Evolutionary conservation across 2,329 filamentous ascomycete species (phyloP).

Genomic region (Trichoderma sp.): DNA sequence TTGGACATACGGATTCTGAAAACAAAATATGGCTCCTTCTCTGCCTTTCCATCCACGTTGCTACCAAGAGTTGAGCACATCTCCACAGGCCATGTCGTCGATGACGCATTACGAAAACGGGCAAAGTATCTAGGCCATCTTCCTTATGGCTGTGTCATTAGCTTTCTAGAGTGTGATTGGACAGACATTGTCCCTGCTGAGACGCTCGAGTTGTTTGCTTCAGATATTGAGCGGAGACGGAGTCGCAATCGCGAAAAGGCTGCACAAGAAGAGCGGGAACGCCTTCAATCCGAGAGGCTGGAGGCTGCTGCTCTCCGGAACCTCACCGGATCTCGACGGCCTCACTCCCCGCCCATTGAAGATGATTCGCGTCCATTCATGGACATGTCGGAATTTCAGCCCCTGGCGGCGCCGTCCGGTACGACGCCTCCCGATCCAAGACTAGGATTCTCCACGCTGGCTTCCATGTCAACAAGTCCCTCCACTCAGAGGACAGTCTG

Average conservation of each 20-base stretch:
- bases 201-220: slow-evolving; percentile 70
- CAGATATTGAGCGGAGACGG: slow-evolving; percentile 71
- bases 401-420: slow-evolving; percentile 50
- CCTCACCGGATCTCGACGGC: slow-evolving; percentile 39
- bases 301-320: slow-evolving; percentile 68
- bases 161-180: slow-evolving; percentile 92
- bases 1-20: slow-evolving; percentile 91
- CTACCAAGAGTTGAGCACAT: slow-evolving; percentile 85
- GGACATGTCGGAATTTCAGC: slow-evolving; percentile 62
- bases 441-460: slow-evolving; percentile 64
- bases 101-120: slow-evolving; percentile 77
- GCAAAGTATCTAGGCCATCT: slow-evolving; percentile 85
- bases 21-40: slow-evolving; percentile 80
- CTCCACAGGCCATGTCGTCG: slow-evolving; percentile 80
- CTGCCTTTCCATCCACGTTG: slow-evolving; percentile 78
- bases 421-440: slow-evolving; percentile 55
- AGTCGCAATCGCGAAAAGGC: slow-evolving; percentile 81
- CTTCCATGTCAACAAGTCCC: slow-evolving; percentile 78
- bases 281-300: slow-evolving; percentile 74
- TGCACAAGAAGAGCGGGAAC: slow-evolving; percentile 79
- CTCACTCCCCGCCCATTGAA: slow-evolving; percentile 36
- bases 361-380: slow-evolving; percentile 40
- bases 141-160: slow-evolving; percentile 86
- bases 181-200: slow-evolving; percentile 78
- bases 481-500: slow-evolving; percentile 77